phyloP scores from a whole-genome alignment of 1,139 yeast species.

The Ogataea hybrid region DNA sequence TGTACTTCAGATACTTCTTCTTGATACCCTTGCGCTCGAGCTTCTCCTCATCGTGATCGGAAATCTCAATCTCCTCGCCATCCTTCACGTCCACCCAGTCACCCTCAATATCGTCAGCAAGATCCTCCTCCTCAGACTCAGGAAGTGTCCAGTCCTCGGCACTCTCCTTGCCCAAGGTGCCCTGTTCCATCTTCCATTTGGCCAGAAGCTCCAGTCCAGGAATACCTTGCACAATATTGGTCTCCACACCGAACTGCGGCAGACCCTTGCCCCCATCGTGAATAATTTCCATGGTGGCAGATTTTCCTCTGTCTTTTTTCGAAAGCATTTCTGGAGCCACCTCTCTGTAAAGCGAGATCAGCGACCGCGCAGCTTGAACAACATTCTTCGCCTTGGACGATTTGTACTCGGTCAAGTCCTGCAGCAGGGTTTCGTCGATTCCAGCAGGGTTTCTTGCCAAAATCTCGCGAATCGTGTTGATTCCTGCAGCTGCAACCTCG shows the following conservation, averaged over 20 bases:
- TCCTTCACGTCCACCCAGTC: slow-evolving; percentile 61
- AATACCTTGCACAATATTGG: slow-evolving; percentile 59
- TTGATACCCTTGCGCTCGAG: slow-evolving; percentile 40
- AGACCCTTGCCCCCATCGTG: slow-evolving; percentile 41
- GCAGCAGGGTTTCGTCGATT: slow-evolving; percentile 79
- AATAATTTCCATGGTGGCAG: slow-evolving; percentile 77
- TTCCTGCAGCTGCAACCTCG: slow-evolving; percentile 97
- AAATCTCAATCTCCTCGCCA: slow-evolving; percentile 57
- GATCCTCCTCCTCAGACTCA: slow-evolving; percentile 39
- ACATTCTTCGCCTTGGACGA: slow-evolving; percentile 91
- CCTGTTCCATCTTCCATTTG: slow-evolving; percentile 81
- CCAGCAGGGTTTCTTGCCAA: slow-evolving; percentile 92
- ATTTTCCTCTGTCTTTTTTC: slow-evolving; percentile 88
- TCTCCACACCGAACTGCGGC: slow-evolving; percentile 74
- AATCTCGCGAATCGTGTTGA: slow-evolving; percentile 91
- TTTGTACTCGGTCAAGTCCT: slow-evolving; percentile 86
- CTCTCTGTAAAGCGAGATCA: slow-evolving; percentile 83
- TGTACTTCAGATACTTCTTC: slow-evolving; percentile 32
- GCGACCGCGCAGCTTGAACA: slow-evolving; percentile 90
- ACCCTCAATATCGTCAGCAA: slow-evolving; percentile 55
- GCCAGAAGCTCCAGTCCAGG: slow-evolving; percentile 90
- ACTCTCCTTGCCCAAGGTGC: slow-evolving; percentile 40
- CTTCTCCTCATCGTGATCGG: slow-evolving; percentile 41
- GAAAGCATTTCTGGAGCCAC: slow-evolving; percentile 95
- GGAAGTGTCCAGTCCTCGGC: slow-evolving; percentile 47